These are phyloP conservation scores for Fusarium sp. DNA, from an alignment of 2,329 filamentous ascomycete species.

Conservation along the genomic window DNA sequence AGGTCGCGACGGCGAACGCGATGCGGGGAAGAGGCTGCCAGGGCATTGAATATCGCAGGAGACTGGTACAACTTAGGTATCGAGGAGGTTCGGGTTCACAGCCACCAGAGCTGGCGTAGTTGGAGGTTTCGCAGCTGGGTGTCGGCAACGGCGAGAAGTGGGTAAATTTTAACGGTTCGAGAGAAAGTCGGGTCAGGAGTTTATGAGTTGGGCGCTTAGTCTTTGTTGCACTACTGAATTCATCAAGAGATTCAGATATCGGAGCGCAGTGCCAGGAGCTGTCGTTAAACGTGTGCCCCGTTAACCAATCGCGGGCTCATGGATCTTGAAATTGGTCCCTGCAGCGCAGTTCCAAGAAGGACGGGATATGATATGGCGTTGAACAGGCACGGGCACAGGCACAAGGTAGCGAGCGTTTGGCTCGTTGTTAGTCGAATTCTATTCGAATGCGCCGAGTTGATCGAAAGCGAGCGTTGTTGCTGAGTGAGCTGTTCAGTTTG, in stretches of 20 bases:
- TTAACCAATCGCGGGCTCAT: constrained; percentile 45
- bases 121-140: constrained; percentile 38
- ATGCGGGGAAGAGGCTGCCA: constrained; percentile 97
- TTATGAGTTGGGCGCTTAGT: constrained; percentile 13
- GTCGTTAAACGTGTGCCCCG: constrained; percentile 38
- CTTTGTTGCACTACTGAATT: constrained; percentile 38
- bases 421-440: constrained; percentile 10
- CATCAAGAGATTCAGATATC: constrained; percentile 46
- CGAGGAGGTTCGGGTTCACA: constrained; percentile 30
- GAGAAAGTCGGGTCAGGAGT: constrained; percentile 12
- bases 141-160: constrained; percentile 32
- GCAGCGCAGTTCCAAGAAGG: constrained; percentile 14
- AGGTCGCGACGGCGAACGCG: constrained; percentile 96
- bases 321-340: constrained; percentile 34
- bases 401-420: neutral
- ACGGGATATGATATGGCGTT: neutral
- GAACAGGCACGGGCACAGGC: neutral
- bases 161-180: constrained; percentile 16
- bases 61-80: constrained; percentile 25
- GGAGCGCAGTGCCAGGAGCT: constrained; percentile 39
- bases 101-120: constrained; percentile 31
- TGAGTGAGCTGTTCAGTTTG: constrained; percentile 38
- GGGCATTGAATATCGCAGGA: constrained; percentile 73
- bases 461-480: constrained; percentile 30
- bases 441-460: constrained; percentile 8